These are phyloP conservation scores for Fomitopsis palustris DNA, from an alignment of 1,284 basidiomycete species.

Conservation along the genomic window DNA sequence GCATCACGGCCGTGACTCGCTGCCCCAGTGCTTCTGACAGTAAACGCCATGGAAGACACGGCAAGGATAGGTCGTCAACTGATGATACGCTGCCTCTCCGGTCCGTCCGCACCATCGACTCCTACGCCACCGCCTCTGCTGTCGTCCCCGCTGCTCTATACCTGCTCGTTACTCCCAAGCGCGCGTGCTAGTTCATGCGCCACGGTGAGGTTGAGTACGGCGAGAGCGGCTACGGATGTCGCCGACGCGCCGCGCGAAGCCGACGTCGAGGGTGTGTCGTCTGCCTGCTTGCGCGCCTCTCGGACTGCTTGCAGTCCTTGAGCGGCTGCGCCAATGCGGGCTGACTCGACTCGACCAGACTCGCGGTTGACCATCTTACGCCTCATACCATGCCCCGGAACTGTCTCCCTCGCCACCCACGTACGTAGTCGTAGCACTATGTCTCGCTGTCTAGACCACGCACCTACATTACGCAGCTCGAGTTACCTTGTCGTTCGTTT, in stretches of 20 bases:
- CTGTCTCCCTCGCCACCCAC: slow-evolving; percentile 3
- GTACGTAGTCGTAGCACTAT: slow-evolving; percentile 4
- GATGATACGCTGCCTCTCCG: slow-evolving; percentile 13
- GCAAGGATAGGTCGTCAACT: slow-evolving; percentile 15
- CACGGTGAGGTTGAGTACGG: slow-evolving; percentile 16
- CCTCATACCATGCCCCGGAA: slow-evolving; percentile 9
- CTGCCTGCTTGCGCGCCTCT: slow-evolving; percentile 9
- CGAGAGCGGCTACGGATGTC: slow-evolving; percentile 12
- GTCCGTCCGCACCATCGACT: slow-evolving; percentile 12
- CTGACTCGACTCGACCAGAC: background rate
- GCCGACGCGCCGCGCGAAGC: slow-evolving; percentile 13
- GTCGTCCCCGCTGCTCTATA: slow-evolving; percentile 16
- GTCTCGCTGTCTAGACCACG: background rate
- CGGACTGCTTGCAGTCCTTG: slow-evolving; percentile 7
- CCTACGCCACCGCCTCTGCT: slow-evolving; percentile 14
- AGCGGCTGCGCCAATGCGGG: background rate
- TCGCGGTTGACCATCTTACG: slow-evolving; percentile 3
- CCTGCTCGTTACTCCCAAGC: slow-evolving; percentile 18
- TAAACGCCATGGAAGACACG: slow-evolving; percentile 23
- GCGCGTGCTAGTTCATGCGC: slow-evolving; percentile 27
- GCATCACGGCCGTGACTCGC: slow-evolving; percentile 9
- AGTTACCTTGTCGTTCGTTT: slow-evolving; percentile 7
- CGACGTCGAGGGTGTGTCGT: slow-evolving; percentile 15
- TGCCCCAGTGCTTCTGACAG: slow-evolving; percentile 13
- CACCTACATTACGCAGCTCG: slow-evolving; percentile 6